Evolutionary conservation across 208 protist genomes (phyloP).

Genomic region (Crithidia brevicula): DNA sequence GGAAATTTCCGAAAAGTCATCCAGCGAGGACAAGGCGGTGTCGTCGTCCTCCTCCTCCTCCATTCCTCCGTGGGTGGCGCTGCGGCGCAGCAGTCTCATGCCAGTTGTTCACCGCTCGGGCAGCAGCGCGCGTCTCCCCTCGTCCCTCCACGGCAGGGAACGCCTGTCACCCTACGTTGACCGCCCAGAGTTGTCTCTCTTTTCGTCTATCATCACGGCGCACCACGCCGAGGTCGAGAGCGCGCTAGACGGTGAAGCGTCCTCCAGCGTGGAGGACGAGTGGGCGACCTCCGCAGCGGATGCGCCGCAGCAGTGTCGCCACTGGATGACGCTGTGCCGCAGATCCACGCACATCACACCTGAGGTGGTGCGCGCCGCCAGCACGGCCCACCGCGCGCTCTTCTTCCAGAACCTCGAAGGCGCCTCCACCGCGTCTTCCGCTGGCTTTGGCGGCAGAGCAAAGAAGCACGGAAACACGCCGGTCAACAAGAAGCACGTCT

Average conservation of each 20-base stretch:
- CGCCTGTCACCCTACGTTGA: slow-evolving; percentile 21
- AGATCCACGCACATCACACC: slow-evolving; percentile 37
- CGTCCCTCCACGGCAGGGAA: background rate
- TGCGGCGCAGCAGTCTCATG: slow-evolving; percentile 16
- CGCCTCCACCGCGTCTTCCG: slow-evolving; percentile 3
- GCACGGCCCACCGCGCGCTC: slow-evolving; percentile 31
- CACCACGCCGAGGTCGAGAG: background rate
- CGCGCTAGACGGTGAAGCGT: background rate
- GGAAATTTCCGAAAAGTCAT: too few relatives aligned
- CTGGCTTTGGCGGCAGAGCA: too few relatives aligned
- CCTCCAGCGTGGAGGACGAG: too few relatives aligned
- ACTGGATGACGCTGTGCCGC: slow-evolving; percentile 42
- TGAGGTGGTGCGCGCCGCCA: slow-evolving; percentile 29
- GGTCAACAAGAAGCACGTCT: slow-evolving; percentile 19
- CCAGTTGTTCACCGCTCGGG: slow-evolving; percentile 20
- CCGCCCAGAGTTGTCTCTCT: slow-evolving; percentile 6
- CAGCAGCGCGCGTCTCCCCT: background rate
- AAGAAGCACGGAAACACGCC: background rate
- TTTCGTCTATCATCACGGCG: slow-evolving; percentile 14
- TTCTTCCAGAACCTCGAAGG: slow-evolving; percentile 37
- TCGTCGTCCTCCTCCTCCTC: background rate
- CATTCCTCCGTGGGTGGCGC: slow-evolving; percentile 13
- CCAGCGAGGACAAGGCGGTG: background rate
- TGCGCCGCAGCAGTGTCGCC: background rate
- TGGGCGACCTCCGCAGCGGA: too few relatives aligned